phyloP scores from a whole-genome alignment of 1,139 yeast species.

The Eremothecium gossypii region DNA sequence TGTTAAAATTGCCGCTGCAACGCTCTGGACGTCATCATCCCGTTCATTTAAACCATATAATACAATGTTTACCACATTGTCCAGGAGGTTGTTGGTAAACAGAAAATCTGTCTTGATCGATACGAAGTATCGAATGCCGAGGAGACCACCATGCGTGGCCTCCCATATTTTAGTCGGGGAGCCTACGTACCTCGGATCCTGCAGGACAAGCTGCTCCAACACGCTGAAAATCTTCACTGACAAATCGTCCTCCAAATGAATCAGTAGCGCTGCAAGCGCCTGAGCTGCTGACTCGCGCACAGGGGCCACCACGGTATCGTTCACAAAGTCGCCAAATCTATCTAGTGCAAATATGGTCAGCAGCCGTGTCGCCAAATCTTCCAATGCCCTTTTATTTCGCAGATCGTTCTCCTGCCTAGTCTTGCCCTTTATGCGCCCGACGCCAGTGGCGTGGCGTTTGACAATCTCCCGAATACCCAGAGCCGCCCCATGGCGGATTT shows the following conservation, averaged over 20 bases:
- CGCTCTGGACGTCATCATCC: conserved; percentile 96
- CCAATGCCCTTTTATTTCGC: conserved; percentile 63
- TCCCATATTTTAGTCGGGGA: conserved; percentile 55
- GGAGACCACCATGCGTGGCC: conserved; percentile 96
- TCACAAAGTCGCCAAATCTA: conserved; percentile 93
- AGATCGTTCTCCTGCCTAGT: conserved; percentile 50
- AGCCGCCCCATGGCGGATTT: conserved; percentile 91
- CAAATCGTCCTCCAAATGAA: conserved; percentile 55
- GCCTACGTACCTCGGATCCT: conserved; percentile 39
- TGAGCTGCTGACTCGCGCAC: conserved; percentile 97
- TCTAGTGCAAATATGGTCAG: conserved; percentile 87
- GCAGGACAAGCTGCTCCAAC: conserved; percentile 62
- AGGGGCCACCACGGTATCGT: conserved; percentile 97
- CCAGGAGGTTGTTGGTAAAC: conserved; percentile 48
- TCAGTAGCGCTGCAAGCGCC: conserved; percentile 76
- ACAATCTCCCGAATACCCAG: conserved; percentile 84
- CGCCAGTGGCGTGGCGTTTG: conserved; percentile 75
- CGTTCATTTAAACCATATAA: conserved; percentile 74
- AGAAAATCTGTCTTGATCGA: conserved; percentile 79
- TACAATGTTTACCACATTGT: conserved; percentile 74
- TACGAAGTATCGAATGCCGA: conserved; percentile 86
- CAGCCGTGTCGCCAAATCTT: conserved; percentile 80
- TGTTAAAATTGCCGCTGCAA: conserved; percentile 84
- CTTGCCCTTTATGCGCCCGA: conserved; percentile 70
- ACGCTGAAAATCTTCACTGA: conserved; percentile 56